Evolutionary conservation across 1,284 basidiomycete species (phyloP), one percentile per base, ranked within the genome.

Genomic region (Trametes versicolor): DNA sequence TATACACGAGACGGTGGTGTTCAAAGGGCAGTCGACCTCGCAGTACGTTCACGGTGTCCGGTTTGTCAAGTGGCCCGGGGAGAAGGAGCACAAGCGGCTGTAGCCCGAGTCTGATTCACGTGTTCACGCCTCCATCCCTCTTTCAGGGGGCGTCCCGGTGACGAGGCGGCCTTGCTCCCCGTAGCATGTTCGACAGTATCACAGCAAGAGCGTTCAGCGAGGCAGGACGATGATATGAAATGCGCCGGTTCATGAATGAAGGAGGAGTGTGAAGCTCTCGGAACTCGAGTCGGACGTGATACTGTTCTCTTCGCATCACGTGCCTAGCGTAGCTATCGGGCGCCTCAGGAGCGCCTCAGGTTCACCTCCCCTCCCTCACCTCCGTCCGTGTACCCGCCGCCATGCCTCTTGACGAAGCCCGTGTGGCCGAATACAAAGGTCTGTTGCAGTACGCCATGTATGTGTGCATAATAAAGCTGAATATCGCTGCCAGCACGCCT

Each of bases 401-500:
- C 68, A 77, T 76, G 76, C 64, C 74, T 50, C 64, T 76, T 61
- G 79, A 85, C 78, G 78, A 83, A 74, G 77, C 75, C 61, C 76
- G 79, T 68, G 76, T 77, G 66, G 81, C 79, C 57, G 83, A 84
- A 74, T 81, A 86, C 69, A 82, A 83, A 78, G 83, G 86, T 86
- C 41, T 49, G 75, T 62, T 17, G 25, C 15, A 4, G n/a, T n/a
- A n/a, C n/a, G n/a, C n/a, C n/a, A n/a, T 8, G 45, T 23, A 51
- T 43, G 8, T 47, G n/a, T n/a, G n/a, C n/a, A n/a, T n/a, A n/a
- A n/a, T n/a, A n/a, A n/a, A n/a, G n/a, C n/a, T n/a, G n/a, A n/a
- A n/a, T n/a, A n/a, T n/a, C n/a, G n/a, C 21, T 59, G 45, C 52
- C 65, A 92, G 91, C 84, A 29, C 87, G 85, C 75, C 76, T 91